Base-by-base conservation (phyloP, 257 asterid species). In the Ajuga chamaepitys region DNA sequence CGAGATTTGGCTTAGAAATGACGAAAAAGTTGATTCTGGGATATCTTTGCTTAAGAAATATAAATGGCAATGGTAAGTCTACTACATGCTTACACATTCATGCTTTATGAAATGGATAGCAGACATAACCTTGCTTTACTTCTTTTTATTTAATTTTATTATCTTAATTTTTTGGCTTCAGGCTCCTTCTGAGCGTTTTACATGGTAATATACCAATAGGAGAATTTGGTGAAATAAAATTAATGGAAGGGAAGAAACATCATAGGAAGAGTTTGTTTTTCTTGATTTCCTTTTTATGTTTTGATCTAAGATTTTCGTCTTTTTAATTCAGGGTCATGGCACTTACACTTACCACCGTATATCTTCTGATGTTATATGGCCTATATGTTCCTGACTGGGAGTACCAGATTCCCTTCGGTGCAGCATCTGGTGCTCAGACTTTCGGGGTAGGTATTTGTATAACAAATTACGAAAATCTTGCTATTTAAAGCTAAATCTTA, bases 1-100 rank as follows among this genome's bases (percentile, higher is more conserved):
- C 58, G 89, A 83, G 79, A 83, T 86, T 72, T 86, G 94, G 94
- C 90, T 86, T n/a, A 66, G 86, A 70, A 79, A 74, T 21, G 83
- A 77, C 37, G 85, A 78, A 59, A 83, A 81, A 78, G 86, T 77
- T 60, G 64, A 68, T 63, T 81, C 86, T 12, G 77, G 82, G 46
- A n/a, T 35, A 65, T 77, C 88, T 51, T 75, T 86, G 82, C 71
- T 86, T 12, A 81, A 79, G 81, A 86, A 84, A 68, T 86, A 81
- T 48, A 78, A 74, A 58, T 65, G 81, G 71, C 94, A 86, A 63
- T 83, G 89, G 94, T 86, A 77, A 74, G 80, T 68, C 46, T 28
- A 7, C 40, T 7, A 38, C 34, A 12, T 73, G 70, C 34, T 35
- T 64, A 48, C 17, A 7, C 26, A 10, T 25, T 41, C 53, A 9